phyloP scores from a whole-genome alignment of 2,329 filamentous ascomycete species.

The Karstenula rhodostoma region DNA sequence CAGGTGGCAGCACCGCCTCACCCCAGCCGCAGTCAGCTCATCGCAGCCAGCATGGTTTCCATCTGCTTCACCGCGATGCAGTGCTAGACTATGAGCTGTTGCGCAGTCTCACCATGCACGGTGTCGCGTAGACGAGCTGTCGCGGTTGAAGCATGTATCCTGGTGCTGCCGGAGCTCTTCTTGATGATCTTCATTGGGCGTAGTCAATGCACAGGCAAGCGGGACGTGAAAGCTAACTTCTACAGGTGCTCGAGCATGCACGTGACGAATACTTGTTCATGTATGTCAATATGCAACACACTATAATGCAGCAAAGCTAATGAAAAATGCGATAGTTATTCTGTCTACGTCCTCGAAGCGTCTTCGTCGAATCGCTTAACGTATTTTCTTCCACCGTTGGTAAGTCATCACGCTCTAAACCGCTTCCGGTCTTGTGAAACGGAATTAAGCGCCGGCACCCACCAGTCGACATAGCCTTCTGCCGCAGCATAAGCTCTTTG shows the following conservation, averaged over 20 bases:
- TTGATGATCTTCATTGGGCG: background rate
- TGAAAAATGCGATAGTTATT: conserved; percentile 61
- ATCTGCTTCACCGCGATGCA: conserved; percentile 1
- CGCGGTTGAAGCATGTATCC: background rate
- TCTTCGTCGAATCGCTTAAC: conserved; percentile 58
- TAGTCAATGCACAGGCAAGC: conserved; percentile 8
- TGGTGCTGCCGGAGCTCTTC: background rate
- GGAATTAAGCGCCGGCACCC: conserved; percentile 44
- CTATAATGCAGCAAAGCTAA: conserved; percentile 61
- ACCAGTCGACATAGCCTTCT: conserved; percentile 43
- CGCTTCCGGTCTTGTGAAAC: conserved; percentile 37
- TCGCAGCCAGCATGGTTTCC: conserved; percentile 13
- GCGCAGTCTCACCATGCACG: background rate
- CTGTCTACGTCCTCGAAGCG: conserved; percentile 63
- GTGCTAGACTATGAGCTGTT: background rate
- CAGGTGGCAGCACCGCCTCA: conserved; percentile 30
- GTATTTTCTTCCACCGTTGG: conserved; percentile 58
- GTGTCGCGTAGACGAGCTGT: background rate
- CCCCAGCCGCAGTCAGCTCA: conserved; percentile 24
- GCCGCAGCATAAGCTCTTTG: conserved; percentile 19
- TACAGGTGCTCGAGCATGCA: conserved; percentile 67
- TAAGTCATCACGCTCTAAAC: conserved; percentile 43
- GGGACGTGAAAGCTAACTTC: conserved; percentile 48
- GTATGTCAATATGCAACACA: conserved; percentile 55
- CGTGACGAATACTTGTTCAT: conserved; percentile 82